Evolutionary conservation across 164 flowering plant species (phyloP).

Genomic region (Vitis cinerea): DNA sequence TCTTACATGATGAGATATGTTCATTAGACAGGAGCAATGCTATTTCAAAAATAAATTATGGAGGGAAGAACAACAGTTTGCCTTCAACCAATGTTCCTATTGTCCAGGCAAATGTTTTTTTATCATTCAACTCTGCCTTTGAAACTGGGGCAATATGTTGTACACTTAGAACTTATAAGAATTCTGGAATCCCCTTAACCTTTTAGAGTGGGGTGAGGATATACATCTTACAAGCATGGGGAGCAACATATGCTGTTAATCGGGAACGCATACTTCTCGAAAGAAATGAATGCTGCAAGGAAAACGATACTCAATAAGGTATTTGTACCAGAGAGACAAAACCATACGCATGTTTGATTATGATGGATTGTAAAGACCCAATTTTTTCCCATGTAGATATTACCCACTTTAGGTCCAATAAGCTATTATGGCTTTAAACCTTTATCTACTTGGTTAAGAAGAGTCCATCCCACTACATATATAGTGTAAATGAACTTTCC

Average conservation of each 20-base stretch:
- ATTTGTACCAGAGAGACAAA: not conserved
- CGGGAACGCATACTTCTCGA: constrained; percentile 23
- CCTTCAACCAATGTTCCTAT: not conserved
- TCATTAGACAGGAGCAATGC: too few relatives aligned
- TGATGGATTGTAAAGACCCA: not conserved
- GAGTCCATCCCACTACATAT: too few relatives aligned
- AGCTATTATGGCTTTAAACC: not conserved
- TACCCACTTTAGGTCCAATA: not conserved
- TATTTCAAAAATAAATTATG: too few relatives aligned
- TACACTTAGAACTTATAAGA: not conserved
- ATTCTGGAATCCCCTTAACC: not conserved
- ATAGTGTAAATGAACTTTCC: too few relatives aligned
- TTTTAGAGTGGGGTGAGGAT: constrained; percentile 24
- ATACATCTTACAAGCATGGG: constrained; percentile 53
- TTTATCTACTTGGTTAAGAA: too few relatives aligned
- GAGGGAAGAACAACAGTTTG: not conserved
- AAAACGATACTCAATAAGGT: not conserved
- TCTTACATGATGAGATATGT: too few relatives aligned
- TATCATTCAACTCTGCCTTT: not conserved
- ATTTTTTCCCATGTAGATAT: too few relatives aligned
- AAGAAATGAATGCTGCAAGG: constrained; percentile 38
- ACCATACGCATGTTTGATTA: not conserved
- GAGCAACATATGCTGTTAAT: constrained; percentile 34
- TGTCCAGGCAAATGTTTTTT: not conserved
- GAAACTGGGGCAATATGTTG: not conserved